phyloP scores from a whole-genome alignment of 2,329 filamentous ascomycete genomes.

The Cercospora beticola region DNA sequence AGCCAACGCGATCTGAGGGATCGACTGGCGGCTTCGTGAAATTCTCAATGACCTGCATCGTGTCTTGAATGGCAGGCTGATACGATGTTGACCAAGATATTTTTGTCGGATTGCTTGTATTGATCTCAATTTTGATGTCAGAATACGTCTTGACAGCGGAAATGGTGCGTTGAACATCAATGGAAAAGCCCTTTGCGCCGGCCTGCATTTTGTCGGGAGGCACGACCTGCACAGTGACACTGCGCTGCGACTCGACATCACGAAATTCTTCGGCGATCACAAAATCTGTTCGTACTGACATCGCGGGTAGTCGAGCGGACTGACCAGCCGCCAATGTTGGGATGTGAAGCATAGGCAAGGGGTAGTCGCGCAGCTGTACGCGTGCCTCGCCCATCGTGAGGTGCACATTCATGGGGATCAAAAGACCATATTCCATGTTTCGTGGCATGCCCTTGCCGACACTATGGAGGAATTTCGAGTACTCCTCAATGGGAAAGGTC shows the following conservation, averaged over 20 bases:
- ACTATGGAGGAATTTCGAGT: slow-evolving; percentile 79
- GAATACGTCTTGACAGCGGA: slow-evolving; percentile 96
- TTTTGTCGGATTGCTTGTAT: slow-evolving; percentile 84
- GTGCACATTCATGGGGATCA: slow-evolving; percentile 86
- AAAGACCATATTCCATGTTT: slow-evolving; percentile 84
- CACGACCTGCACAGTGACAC: slow-evolving; percentile 79
- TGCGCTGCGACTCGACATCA: slow-evolving; percentile 73
- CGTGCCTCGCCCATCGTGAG: slow-evolving; percentile 88
- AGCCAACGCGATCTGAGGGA: slow-evolving; percentile 87
- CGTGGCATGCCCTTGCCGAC: slow-evolving; percentile 96
- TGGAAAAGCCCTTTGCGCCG: slow-evolving; percentile 66
- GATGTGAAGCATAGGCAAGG: slow-evolving; percentile 85
- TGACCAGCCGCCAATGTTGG: slow-evolving; percentile 78
- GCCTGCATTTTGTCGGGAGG: slow-evolving; percentile 62
- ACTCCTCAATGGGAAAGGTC: slow-evolving; percentile 78
- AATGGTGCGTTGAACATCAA: slow-evolving; percentile 86
- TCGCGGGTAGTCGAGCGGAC: slow-evolving; percentile 73
- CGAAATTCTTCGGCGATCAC: slow-evolving; percentile 93
- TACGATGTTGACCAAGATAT: slow-evolving; percentile 98
- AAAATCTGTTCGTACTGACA: slow-evolving; percentile 85
- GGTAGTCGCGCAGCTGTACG: slow-evolving; percentile 87
- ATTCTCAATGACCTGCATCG: slow-evolving; percentile 99
- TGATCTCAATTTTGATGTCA: slow-evolving; percentile 86
- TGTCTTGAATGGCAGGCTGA: slow-evolving; percentile 95
- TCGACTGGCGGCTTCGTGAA: slow-evolving; percentile 96